These are phyloP conservation scores for Cymbopogon citratus DNA, from an alignment of 176 grass and related monocot genomes.

Conservation along the genomic window DNA sequence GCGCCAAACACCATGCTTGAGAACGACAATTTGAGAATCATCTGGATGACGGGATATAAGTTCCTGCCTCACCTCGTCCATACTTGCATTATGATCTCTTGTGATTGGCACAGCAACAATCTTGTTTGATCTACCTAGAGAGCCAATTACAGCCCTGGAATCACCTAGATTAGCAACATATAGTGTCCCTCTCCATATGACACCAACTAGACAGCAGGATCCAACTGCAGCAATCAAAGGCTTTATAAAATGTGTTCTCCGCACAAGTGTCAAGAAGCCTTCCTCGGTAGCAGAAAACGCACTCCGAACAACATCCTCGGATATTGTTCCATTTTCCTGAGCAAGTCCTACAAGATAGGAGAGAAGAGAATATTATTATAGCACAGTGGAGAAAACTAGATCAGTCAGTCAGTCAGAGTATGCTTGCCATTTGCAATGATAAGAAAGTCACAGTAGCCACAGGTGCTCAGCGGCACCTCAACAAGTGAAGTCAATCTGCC, in stretches of 20 bases:
- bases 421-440: neutral
- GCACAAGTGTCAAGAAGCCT: constrained; percentile 63
- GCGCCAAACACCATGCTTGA: constrained; percentile 82
- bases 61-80: constrained; percentile 74
- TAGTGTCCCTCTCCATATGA: constrained; percentile 65
- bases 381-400: neutral
- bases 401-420: neutral
- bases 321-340: constrained; percentile 62
- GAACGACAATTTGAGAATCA: constrained; percentile 71
- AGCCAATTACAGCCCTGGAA: constrained; percentile 62
- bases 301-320: constrained; percentile 59
- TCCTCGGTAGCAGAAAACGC: constrained; percentile 73
- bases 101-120: constrained; percentile 65
- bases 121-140: constrained; percentile 48
- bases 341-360: constrained; percentile 42
- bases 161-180: constrained; percentile 79
- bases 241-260: constrained; percentile 60
- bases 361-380: neutral
- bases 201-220: constrained; percentile 70
- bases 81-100: constrained; percentile 71
- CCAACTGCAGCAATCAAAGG: constrained; percentile 72
- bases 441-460: neutral
- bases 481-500: neutral
- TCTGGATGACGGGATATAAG: constrained; percentile 74
- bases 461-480: neutral